Conservation (phyloP, 192 early-diverging fungal species). For the Gamsiella multidivaricata region DNA sequence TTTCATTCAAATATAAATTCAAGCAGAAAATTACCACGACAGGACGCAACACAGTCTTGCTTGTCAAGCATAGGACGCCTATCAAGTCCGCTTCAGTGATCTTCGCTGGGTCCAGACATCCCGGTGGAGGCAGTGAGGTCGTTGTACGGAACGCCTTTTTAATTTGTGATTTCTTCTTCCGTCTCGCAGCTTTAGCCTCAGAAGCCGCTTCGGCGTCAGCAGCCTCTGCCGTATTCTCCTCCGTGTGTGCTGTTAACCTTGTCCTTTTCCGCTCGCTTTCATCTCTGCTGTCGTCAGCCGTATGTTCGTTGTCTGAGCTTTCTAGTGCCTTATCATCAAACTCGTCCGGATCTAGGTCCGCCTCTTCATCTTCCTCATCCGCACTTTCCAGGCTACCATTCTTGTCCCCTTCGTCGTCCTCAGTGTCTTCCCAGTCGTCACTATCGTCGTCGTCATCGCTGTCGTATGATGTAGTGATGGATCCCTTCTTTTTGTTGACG, state of each 20-base stretch:
- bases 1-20: neutral
- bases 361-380: slow-evolving; percentile 22
- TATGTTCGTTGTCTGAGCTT: neutral
- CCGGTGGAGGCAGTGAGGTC: slow-evolving; percentile 13
- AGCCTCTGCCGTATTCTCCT: neutral
- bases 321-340: slow-evolving; percentile 14
- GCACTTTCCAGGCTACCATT: slow-evolving; percentile 20
- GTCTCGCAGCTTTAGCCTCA: slow-evolving; percentile 8
- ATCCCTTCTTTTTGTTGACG: slow-evolving; percentile 15
- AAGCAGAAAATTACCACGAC: slow-evolving; percentile 21
- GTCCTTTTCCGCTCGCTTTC: slow-evolving; percentile 29
- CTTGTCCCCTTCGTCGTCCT: slow-evolving; percentile 23
- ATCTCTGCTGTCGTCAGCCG: neutral
- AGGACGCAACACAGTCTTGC: slow-evolving; percentile 22
- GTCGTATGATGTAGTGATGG: neutral
- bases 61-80: slow-evolving; percentile 21
- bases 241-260: neutral
- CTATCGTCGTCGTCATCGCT: slow-evolving; percentile 3
- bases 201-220: no score
- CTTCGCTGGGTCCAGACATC: slow-evolving; percentile 27
- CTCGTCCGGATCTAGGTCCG: slow-evolving; percentile 4
- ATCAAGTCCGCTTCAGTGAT: slow-evolving; percentile 5
- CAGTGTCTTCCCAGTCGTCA: slow-evolving; percentile 2
- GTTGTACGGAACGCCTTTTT: slow-evolving; percentile 5
- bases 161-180: slow-evolving; percentile 15